phyloP scores from a whole-genome alignment of 2,329 filamentous ascomycete genomes.

The Cercospora zeina region DNA sequence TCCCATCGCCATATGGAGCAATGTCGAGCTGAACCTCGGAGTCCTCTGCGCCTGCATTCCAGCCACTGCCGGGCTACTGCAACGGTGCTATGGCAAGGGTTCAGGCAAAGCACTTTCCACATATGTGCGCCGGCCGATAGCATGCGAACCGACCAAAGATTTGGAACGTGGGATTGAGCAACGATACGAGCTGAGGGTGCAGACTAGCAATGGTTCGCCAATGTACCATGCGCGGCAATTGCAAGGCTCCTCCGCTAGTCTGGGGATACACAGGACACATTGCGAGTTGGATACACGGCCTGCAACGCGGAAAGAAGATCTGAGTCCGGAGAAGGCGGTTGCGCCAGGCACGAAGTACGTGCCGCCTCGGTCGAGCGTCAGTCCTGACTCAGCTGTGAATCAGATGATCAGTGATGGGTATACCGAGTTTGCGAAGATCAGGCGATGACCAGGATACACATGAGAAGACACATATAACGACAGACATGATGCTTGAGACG shows the following conservation, averaged over 20 bases:
- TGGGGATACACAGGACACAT: constrained; percentile 5
- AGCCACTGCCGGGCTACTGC: constrained; percentile 27
- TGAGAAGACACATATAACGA: not conserved
- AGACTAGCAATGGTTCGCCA: constrained; percentile 10
- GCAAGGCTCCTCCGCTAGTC: constrained; percentile 6
- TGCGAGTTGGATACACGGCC: constrained; percentile 11
- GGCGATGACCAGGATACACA: not conserved
- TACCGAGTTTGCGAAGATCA: constrained; percentile 24
- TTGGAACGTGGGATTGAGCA: constrained; percentile 14
- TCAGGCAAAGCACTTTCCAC: constrained; percentile 24
- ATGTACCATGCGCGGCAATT: constrained; percentile 9
- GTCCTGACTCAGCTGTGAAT: constrained; percentile 15
- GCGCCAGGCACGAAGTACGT: not conserved
- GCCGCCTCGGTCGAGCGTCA: constrained; percentile 8
- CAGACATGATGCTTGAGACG: not conserved
- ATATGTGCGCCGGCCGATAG: constrained; percentile 10
- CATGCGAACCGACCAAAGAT: constrained; percentile 12
- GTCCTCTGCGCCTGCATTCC: constrained; percentile 34
- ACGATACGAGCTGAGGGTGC: constrained; percentile 19
- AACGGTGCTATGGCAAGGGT: constrained; percentile 20
- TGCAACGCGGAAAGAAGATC: constrained; percentile 5
- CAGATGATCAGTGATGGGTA: constrained; percentile 27
- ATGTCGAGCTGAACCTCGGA: constrained; percentile 29
- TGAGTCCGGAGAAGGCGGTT: constrained; percentile 7
- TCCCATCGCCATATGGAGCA: constrained; percentile 29